Evolutionary conservation across 345 rosid species (phyloP).

Genomic region (Erysimum cheiranthoides): DNA sequence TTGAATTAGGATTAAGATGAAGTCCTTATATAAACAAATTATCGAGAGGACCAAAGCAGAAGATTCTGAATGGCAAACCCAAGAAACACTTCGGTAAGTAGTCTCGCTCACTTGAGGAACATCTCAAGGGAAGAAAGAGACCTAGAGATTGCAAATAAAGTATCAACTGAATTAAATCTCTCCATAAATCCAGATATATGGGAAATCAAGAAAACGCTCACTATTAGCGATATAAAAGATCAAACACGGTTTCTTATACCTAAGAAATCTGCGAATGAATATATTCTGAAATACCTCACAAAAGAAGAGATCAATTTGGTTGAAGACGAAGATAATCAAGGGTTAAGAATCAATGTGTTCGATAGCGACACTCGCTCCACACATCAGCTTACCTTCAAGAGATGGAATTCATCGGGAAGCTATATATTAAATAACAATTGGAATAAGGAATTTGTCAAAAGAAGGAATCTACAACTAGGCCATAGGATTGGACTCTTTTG

Average conservation of each 20-base stretch:
- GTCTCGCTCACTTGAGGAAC: no score
- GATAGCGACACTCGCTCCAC: not conserved
- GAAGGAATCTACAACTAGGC: not conserved
- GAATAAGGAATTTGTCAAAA: not conserved
- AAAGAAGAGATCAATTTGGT: not conserved
- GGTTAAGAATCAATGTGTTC: not conserved
- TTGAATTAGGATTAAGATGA: no score
- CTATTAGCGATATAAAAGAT: not conserved
- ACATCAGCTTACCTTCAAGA: not conserved
- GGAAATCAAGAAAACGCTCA: constrained; percentile 1
- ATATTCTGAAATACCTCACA: not conserved
- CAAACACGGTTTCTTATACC: constrained; percentile 1
- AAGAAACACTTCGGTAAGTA: no score
- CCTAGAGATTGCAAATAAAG: not conserved
- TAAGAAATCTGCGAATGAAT: not conserved
- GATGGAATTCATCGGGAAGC: constrained; percentile 1
- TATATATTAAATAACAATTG: not conserved
- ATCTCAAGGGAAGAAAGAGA: no score
- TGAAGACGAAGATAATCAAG: not conserved
- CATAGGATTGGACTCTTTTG: not conserved
- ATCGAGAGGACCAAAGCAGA: no score
- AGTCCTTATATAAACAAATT: no score
- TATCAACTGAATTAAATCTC: constrained; percentile 3
- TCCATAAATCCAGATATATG: not conserved
- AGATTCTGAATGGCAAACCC: no score